Evolutionary conservation across 2,329 filamentous ascomycete genomes (phyloP), one percentile per base, ranked within the genome.

Genomic region (Ophiocordyceps camponoti-rufipedis): DNA sequence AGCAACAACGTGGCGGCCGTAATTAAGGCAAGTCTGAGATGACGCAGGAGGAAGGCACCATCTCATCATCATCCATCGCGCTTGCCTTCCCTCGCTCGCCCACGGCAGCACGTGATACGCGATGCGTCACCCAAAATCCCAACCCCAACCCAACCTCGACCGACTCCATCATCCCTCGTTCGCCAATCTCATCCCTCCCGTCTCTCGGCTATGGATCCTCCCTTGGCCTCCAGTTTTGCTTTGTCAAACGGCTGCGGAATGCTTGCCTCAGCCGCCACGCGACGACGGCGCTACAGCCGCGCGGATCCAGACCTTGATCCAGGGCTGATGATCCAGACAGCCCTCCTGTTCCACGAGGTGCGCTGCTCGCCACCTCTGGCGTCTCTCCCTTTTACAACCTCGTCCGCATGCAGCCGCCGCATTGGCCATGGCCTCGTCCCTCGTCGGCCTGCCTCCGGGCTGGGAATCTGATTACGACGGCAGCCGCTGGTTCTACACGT

Each of bases 381-480:
- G 7, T 9, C 35, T n/a, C 2, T 39, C 13, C 16, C n/a, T 39
- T 39, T 39, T 10, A 14, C 14, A 4, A 8, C 35, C 16, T 39
- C 35, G 35, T 16, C 35, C 35, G 35, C 35, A 39, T 39, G 42
- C n/a, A 12, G 40, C 28, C 14, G 14, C 10, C 47, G 23, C 6
- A 11, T 23, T n/a, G 43, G 52, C 43, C 32, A 62, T 61, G 57
- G 45, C 55, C 35, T 16, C 35, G 9, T 39, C 9, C 7, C 35
- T 16, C 35, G 10, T 10, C 18, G 60, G 56, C 43, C 67, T 77
- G 31, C 71, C 71, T 2, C 60, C 65, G 8, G 69, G 70, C 46
- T 77, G 74, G 74, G 70, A 74, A 47, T 66, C 61, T 53, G 74
- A 76, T 55, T 75, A 76, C 52, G 73, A 77, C 50, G 72, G 72